Percentiles rank a stretch among this genome's conserved stretches.
Conservation (phyloP, 805 yeast species). For the Blastobotrys robertii region DNA sequence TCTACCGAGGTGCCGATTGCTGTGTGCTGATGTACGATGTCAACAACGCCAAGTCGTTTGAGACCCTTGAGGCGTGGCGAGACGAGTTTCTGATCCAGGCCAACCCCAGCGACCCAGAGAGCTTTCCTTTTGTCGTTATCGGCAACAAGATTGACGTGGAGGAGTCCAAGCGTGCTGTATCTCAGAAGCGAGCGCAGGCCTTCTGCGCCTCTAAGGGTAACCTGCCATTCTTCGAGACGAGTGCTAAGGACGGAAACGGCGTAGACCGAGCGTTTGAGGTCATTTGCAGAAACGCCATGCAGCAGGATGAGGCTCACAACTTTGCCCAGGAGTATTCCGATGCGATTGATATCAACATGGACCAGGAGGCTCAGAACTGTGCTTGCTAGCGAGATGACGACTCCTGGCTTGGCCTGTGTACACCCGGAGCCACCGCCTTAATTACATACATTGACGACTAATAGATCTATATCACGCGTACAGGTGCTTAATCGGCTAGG, state of each 20-base stretch:
- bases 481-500: no score
- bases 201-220: constrained; percentile 60
- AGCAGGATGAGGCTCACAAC: constrained; percentile 88
- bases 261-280: constrained; percentile 95
- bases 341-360: constrained; percentile 90
- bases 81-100: constrained; percentile 94
- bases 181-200: constrained; percentile 50
- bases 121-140: constrained; percentile 88
- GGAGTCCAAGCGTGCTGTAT: constrained; percentile 72
- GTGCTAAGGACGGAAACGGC: constrained; percentile 93
- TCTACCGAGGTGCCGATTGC: constrained; percentile 96
- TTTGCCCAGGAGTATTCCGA: constrained; percentile 91
- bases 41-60: constrained; percentile 88
- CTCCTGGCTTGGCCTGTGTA: no score
- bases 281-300: constrained; percentile 88
- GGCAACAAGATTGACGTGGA: constrained; percentile 95
- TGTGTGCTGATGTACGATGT: constrained; percentile 95
- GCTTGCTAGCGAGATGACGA: constrained; percentile 63
- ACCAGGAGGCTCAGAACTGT: constrained; percentile 68
- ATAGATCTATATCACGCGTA: no score
- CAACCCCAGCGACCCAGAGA: constrained; percentile 85
- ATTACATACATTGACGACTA: no score
- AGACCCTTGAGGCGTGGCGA: constrained; percentile 81
- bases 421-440: no score
- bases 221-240: constrained; percentile 90